Evolutionary conservation across 2,329 filamentous ascomycete genomes (phyloP), one percentile per base, ranked within the genome.

Genomic region (Ascochyta koolunga): DNA sequence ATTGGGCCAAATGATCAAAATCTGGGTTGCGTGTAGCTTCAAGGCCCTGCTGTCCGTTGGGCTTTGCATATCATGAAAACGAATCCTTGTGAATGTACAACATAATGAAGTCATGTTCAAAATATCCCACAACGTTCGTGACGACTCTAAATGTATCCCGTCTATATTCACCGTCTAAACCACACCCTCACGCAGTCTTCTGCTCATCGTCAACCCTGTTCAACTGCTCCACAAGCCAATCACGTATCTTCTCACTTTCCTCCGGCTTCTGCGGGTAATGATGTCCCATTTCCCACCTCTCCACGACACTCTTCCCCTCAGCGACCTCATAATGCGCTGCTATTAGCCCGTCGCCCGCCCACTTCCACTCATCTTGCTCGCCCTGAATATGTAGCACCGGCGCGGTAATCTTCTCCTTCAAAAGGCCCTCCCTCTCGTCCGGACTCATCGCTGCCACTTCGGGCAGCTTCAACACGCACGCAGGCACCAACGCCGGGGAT

Each of bases 351-450:
- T 71, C 54, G 2, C 73, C 70, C 45, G 67, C 66, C 66, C 69
- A 71, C 7, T 55, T 39, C 65, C 68, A 76, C 57, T 75, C 70
- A 51, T 77, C 74, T 56, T 68, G 49, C 24, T 31, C 51, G 1
- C 71, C 74, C 50, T 59, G 54, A 1, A 75, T 61, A 64, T 75
- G 72, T 21, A 76, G 37, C 36, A 64, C 64, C n/a, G 72, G 72
- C 5, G 54, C 49, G 2, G 8, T 13, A 24, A 74, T 70, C 52
- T 66, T 71, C 35, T 15, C 35, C 15, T 36, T 47, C 19, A 60
- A 1, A 9, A 65, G 4, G 35, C 31, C 44, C 35, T 57, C 50
- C 42, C 56, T 46, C 37, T 64, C 58, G 15, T 29, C 57, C 0
- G 52, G 54, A 2, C 35, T 24, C 31, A 54, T 25, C 11, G 24